These are phyloP conservation scores for Fusarium subglutinans DNA, from an alignment of 2,329 filamentous ascomycete species.

Conservation along the genomic window DNA sequence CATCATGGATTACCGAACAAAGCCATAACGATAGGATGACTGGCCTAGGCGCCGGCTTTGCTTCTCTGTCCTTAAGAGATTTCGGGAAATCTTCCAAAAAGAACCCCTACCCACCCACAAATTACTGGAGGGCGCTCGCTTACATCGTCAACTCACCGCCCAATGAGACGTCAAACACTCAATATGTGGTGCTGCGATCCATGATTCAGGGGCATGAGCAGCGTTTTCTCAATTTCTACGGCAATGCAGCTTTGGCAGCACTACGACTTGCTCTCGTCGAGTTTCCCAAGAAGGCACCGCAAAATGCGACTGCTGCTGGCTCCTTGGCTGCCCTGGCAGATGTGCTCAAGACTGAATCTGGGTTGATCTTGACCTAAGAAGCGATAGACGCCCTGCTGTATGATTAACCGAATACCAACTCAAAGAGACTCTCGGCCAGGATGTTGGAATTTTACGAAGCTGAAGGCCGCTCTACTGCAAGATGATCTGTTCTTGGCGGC, in stretches of 20 bases:
- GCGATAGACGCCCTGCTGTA: background rate
- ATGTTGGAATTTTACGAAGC: constrained; percentile 21
- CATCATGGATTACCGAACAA: constrained; percentile 72
- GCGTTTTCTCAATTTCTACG: constrained; percentile 84
- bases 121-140: constrained; percentile 86
- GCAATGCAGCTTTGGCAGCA: constrained; percentile 76
- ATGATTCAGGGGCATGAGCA: constrained; percentile 79
- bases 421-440: background rate
- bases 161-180: constrained; percentile 74
- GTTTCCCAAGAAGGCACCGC: constrained; percentile 67
- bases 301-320: constrained; percentile 59
- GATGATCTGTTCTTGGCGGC: constrained; percentile 2
- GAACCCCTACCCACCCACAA: constrained; percentile 79
- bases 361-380: constrained; percentile 55
- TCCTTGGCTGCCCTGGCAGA: constrained; percentile 64
- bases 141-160: constrained; percentile 79
- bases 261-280: constrained; percentile 77
- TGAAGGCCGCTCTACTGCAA: constrained; percentile 1
- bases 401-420: background rate
- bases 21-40: constrained; percentile 85
- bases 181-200: constrained; percentile 74
- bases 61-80: constrained; percentile 82
- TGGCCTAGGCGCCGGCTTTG: constrained; percentile 84
- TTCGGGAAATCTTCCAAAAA: constrained; percentile 74
- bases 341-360: constrained; percentile 60